Conservation (phyloP, 345 rosid species). For the Toxicodendron radicans region DNA sequence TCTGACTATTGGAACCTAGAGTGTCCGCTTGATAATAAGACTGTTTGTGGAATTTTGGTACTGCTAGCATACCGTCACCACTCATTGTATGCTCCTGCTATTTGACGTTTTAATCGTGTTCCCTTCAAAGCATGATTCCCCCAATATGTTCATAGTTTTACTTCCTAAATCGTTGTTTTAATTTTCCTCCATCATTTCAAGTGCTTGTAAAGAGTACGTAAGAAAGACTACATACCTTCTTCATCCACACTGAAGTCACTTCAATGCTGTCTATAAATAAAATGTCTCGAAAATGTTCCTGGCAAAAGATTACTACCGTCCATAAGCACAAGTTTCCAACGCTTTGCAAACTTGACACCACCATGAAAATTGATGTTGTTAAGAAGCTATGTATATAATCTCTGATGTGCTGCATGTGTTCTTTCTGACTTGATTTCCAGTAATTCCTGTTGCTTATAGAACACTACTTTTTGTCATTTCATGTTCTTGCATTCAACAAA, state of each 20-base stretch:
- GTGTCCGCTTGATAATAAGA: neutral
- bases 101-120: neutral
- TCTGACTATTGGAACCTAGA: neutral
- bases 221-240: neutral
- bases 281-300: neutral
- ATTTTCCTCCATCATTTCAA: neutral
- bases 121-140: neutral
- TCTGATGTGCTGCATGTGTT: neutral
- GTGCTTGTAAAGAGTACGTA: neutral
- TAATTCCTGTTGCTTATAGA: neutral
- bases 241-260: neutral
- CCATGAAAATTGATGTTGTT: neutral
- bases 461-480: slow-evolving; percentile 6
- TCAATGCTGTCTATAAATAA: neutral
- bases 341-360: neutral
- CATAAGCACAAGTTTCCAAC: neutral
- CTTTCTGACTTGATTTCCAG: slow-evolving; percentile 1
- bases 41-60: neutral
- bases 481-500: slow-evolving; percentile 9
- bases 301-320: neutral
- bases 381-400: neutral
- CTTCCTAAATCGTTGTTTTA: neutral
- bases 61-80: neutral
- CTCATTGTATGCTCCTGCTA: neutral
- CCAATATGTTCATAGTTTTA: neutral